Percentiles rank a stretch among this genome's conserved stretches.
phyloP scores from a whole-genome alignment of 495 filamentous ascomycete genomes.

The Penicillium alfredii region DNA sequence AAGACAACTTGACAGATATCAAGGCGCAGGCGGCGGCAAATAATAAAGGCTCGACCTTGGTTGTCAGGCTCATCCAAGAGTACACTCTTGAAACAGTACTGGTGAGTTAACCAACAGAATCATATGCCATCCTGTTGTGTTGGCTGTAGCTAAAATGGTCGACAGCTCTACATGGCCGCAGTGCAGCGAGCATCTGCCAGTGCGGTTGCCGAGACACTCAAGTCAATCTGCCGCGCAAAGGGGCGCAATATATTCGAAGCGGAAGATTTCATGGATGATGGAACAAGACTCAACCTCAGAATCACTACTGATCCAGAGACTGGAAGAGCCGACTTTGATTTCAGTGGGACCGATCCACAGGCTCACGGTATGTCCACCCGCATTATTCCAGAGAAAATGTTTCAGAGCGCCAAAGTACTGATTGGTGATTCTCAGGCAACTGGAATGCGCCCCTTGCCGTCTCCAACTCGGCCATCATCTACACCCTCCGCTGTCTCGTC shows the following conservation, averaged over 20 bases:
- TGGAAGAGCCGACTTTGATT: conserved; percentile 88
- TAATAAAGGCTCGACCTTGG: conserved; percentile 85
- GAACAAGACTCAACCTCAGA: conserved; percentile 70
- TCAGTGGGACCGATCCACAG: conserved; percentile 71
- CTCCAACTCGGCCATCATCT: conserved; percentile 87
- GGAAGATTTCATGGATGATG: conserved; percentile 88
- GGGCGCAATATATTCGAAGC: too few relatives aligned
- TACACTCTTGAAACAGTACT: conserved; percentile 82
- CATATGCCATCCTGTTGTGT: too few relatives aligned
- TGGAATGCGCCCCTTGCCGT: conserved; percentile 86
- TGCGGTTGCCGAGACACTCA: too few relatives aligned
- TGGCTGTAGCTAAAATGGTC: too few relatives aligned
- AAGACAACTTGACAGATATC: conserved; percentile 88
- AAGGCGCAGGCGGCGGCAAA: conserved; percentile 91
- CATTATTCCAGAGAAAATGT: too few relatives aligned
- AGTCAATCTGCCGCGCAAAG: too few relatives aligned
- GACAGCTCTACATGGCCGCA: too few relatives aligned
- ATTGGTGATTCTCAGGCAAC: too few relatives aligned
- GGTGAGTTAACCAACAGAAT: too few relatives aligned
- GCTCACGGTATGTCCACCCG: too few relatives aligned
- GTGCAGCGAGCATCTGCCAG: too few relatives aligned
- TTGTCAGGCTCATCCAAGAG: conserved; percentile 70
- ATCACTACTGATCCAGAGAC: conserved; percentile 73
- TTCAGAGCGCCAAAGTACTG: too few relatives aligned
- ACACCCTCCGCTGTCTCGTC: conserved; percentile 79